phyloP scores from a whole-genome alignment of 2,329 filamentous ascomycete genomes.

The Aspergillus alliaceus region DNA sequence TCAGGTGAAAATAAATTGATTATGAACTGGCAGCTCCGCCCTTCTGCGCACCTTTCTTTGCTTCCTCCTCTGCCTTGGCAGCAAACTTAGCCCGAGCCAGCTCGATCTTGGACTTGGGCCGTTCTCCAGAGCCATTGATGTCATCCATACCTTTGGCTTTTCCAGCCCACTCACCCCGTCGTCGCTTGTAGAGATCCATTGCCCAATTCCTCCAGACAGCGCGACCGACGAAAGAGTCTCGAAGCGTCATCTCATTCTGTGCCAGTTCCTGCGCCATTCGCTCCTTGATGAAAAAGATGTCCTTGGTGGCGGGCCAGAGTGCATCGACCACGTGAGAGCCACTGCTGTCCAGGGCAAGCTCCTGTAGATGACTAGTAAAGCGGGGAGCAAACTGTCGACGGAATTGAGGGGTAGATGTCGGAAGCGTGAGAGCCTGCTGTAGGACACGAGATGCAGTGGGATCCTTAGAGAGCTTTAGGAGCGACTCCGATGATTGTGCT shows the following conservation, averaged over 20 bases:
- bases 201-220: conserved; percentile 74
- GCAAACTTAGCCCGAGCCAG: conserved; percentile 59
- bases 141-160: conserved; percentile 55
- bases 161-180: conserved; percentile 63
- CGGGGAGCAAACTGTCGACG: conserved; percentile 64
- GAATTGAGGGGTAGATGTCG: conserved; percentile 55
- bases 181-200: conserved; percentile 69
- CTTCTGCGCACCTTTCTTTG: background rate
- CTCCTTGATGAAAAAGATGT: conserved; percentile 67
- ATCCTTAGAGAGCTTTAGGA: conserved; percentile 67
- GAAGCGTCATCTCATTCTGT: conserved; percentile 58
- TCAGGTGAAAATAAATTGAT: background rate
- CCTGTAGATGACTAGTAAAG: conserved; percentile 61
- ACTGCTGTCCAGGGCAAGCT: conserved; percentile 60
- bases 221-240: conserved; percentile 65
- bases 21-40: conserved; percentile 3
- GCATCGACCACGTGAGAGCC: conserved; percentile 69
- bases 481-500: conserved; percentile 55
- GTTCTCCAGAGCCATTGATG: conserved; percentile 23
- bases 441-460: conserved; percentile 61
- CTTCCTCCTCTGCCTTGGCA: conserved; percentile 33
- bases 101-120: conserved; percentile 54
- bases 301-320: conserved; percentile 63
- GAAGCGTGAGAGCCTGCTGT: conserved; percentile 61
- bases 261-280: conserved; percentile 64